Percentiles rank a stretch among this genome's conserved stretches.
Evolutionary conservation across 306 rosid species (phyloP).

Genomic region (Gynostemma pentaphyllum): DNA sequence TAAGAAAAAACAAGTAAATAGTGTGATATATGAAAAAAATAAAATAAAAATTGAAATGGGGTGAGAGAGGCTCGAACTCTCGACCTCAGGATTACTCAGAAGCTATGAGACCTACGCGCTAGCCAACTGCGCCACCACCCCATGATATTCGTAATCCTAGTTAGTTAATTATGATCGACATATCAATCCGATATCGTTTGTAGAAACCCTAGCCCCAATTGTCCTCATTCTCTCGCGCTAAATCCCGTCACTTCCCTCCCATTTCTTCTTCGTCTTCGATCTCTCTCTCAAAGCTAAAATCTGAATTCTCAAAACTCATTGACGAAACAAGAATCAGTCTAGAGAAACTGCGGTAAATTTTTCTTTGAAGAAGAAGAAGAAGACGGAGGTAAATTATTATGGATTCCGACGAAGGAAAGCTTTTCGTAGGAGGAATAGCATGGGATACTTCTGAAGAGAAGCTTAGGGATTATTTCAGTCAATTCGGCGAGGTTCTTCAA

Average conservation of each 20-base stretch:
- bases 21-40: background rate
- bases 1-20: background rate
- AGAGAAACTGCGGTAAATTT: background rate
- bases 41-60: slow-evolving; percentile 17
- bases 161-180: no score
- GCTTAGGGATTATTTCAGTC: slow-evolving; percentile 35
- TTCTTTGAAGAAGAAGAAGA: no score
- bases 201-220: slow-evolving; percentile 10
- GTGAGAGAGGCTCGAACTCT: slow-evolving; percentile 81
- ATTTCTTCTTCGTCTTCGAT: background rate
- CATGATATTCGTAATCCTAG: no score
- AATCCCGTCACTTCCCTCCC: slow-evolving; percentile 5
- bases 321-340: background rate
- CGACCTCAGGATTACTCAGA: slow-evolving; percentile 65
- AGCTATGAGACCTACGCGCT: slow-evolving; percentile 80
- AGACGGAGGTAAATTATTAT: slow-evolving; percentile 12
- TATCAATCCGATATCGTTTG: slow-evolving; percentile 10
- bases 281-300: slow-evolving; percentile 2
- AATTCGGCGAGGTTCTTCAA: slow-evolving; percentile 42
- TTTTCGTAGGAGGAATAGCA: slow-evolving; percentile 51
- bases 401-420: slow-evolving; percentile 59
- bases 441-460: slow-evolving; percentile 58
- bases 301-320: background rate
- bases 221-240: slow-evolving; percentile 13
- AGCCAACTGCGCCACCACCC: slow-evolving; percentile 83